These are phyloP conservation scores for Diaporthe batatas DNA, from an alignment of 2,329 filamentous ascomycete genomes.

Conservation along the genomic window DNA sequence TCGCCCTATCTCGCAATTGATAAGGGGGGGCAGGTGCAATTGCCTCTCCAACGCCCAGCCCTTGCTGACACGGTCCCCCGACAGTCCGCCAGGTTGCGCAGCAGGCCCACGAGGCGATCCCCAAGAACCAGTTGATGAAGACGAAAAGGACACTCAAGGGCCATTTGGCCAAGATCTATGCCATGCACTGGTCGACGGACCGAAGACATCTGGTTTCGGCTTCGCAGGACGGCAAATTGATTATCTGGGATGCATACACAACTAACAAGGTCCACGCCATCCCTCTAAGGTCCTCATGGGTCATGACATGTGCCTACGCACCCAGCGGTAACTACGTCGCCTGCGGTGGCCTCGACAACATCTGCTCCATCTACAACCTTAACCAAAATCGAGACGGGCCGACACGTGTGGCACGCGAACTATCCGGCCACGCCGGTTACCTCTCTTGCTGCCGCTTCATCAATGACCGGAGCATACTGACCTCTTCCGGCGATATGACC, in stretches of 20 bases:
- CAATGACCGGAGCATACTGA: constrained; percentile 97
- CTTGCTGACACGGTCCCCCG: constrained; percentile 45
- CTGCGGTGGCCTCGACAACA: constrained; percentile 98
- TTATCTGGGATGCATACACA: constrained; percentile 99
- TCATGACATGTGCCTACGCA: constrained; percentile 99
- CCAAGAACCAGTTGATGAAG: constrained; percentile 94
- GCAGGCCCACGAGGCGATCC: constrained; percentile 91
- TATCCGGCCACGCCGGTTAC: constrained; percentile 97
- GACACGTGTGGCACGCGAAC: constrained; percentile 92
- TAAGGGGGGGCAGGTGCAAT: constrained; percentile 11
- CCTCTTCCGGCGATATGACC: constrained; percentile 99
- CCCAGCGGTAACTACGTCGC: constrained; percentile 98
- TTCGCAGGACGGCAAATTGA: constrained; percentile 98
- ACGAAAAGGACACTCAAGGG: constrained; percentile 97
- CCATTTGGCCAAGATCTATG: constrained; percentile 98
- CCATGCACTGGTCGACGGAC: constrained; percentile 99
- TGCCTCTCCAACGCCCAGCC: constrained; percentile 6
- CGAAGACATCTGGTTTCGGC: constrained; percentile 96
- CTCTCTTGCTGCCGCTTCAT: constrained; percentile 99
- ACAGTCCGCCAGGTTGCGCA: constrained; percentile 92
- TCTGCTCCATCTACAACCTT: constrained; percentile 99
- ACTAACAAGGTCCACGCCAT: constrained; percentile 99
- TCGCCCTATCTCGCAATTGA: constrained; percentile 34
- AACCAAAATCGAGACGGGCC: constrained; percentile 96
- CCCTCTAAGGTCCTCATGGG: constrained; percentile 96